phyloP scores from a whole-genome alignment of 2,329 filamentous ascomycete genomes.

The Aspergillus sp. region DNA sequence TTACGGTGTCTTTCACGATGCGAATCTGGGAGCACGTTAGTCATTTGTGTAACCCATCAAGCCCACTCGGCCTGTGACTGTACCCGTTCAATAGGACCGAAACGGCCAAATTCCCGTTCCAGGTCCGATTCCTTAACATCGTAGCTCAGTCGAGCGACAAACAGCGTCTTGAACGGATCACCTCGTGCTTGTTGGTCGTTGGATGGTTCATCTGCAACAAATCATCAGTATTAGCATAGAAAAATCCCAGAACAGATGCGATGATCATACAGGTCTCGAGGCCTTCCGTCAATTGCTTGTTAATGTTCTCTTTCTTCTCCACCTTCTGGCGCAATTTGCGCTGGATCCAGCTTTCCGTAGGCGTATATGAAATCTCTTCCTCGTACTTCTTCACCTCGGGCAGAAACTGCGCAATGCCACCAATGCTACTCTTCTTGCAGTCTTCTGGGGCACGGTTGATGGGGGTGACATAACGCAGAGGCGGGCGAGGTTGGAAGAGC shows the following conservation, averaged over 20 bases:
- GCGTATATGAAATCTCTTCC: slow-evolving; percentile 72
- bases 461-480: slow-evolving; percentile 84
- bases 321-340: slow-evolving; percentile 77
- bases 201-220: slow-evolving; percentile 68
- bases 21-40: slow-evolving; percentile 66
- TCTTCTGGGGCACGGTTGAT: slow-evolving; percentile 81
- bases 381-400: slow-evolving; percentile 75
- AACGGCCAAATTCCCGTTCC: slow-evolving; percentile 89
- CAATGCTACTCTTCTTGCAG: slow-evolving; percentile 71
- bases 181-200: slow-evolving; percentile 88
- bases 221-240: slow-evolving; percentile 6
- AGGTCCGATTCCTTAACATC: slow-evolving; percentile 86
- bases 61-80: slow-evolving; percentile 29
- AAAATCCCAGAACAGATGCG: neutral
- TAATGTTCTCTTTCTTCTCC: slow-evolving; percentile 72
- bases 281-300: slow-evolving; percentile 65
- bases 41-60: neutral
- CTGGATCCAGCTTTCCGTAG: slow-evolving; percentile 93
- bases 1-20: slow-evolving; percentile 71
- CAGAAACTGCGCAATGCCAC: slow-evolving; percentile 74
- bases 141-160: slow-evolving; percentile 87
- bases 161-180: slow-evolving; percentile 92
- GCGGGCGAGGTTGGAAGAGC: slow-evolving; percentile 92
- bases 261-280: slow-evolving; percentile 61
- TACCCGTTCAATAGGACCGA: slow-evolving; percentile 91